phyloP scores from a whole-genome alignment of 2,329 filamentous ascomycete genomes.

The Aspergillus thermomutatus region DNA sequence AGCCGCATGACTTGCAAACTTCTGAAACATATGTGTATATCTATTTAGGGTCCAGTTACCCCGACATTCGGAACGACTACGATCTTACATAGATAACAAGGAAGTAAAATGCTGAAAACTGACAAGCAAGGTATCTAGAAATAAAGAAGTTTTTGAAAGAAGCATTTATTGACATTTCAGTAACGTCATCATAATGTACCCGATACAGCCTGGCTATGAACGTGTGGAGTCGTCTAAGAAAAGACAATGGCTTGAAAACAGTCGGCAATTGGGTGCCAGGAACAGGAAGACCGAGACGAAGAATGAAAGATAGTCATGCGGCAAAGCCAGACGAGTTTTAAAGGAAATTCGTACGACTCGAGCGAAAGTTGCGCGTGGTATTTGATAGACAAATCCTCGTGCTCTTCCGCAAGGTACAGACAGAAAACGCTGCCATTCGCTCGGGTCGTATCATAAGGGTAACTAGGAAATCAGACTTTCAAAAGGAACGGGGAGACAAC shows the following conservation, averaged over 20 bases:
- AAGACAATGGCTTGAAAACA: constrained; percentile 7
- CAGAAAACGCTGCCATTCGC: constrained; percentile 9
- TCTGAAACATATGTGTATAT: not conserved
- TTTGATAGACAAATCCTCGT: not conserved
- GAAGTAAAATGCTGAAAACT: not conserved
- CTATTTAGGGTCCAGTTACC: not conserved
- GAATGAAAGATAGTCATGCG: constrained; percentile 5
- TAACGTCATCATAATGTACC: constrained; percentile 14
- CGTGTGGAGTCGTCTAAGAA: constrained; percentile 14
- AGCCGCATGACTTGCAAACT: not conserved
- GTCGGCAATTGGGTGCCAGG: not conserved
- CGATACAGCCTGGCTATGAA: constrained; percentile 14
- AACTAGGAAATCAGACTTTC: constrained; percentile 7
- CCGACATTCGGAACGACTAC: not conserved
- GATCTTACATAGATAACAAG: not conserved
- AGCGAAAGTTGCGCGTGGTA: not conserved
- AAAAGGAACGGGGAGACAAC: constrained; percentile 11
- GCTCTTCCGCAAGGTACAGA: not conserved
- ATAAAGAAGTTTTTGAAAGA: constrained; percentile 8
- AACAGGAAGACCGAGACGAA: constrained; percentile 4
- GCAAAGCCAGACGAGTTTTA: not conserved
- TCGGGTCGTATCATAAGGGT: constrained; percentile 16
- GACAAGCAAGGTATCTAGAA: constrained; percentile 16
- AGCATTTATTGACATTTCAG: constrained; percentile 4
- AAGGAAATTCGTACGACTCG: not conserved